These are phyloP conservation scores for Podosphaera aphanis DNA, from an alignment of 2,329 filamentous ascomycete species.

Conservation along the genomic window DNA sequence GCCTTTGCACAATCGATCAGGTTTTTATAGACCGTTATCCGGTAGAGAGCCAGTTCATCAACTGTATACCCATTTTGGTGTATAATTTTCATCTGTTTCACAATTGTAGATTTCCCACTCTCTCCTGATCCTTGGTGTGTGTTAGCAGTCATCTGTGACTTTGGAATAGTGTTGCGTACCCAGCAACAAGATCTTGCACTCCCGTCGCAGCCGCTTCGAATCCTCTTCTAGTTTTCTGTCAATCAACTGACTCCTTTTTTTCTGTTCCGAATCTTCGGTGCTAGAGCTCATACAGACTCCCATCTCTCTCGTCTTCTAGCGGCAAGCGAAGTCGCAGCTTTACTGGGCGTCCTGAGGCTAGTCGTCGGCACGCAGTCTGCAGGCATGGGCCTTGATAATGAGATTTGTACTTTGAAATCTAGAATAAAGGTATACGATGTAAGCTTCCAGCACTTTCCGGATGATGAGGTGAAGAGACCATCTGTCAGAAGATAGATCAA, in stretches of 20 bases:
- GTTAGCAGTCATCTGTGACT: constrained; percentile 7
- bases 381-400: not conserved
- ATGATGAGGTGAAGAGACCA: too few species aligned
- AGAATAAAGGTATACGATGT: too few species aligned
- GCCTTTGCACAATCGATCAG: constrained; percentile 90
- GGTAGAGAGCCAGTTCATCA: constrained; percentile 83
- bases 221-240: constrained; percentile 88
- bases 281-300: constrained; percentile 80
- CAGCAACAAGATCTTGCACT: constrained; percentile 95
- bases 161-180: constrained; percentile 32
- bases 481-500: too few species aligned
- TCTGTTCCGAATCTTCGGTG: constrained; percentile 63
- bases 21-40: constrained; percentile 95
- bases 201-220: constrained; percentile 70
- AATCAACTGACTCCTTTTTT: constrained; percentile 90
- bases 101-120: constrained; percentile 96
- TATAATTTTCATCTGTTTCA: constrained; percentile 99
- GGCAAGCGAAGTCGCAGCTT: constrained; percentile 12
- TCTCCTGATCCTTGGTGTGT: constrained; percentile 60
- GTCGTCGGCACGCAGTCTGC: not conserved
- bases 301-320: constrained; percentile 31
- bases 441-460: too few species aligned
- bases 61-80: constrained; percentile 93
- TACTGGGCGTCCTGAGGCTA: not conserved
- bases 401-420: too few species aligned